Base-by-base conservation (phyloP, 1,139 yeast genomes). In the Debaryomycetaceae sp. region DNA sequence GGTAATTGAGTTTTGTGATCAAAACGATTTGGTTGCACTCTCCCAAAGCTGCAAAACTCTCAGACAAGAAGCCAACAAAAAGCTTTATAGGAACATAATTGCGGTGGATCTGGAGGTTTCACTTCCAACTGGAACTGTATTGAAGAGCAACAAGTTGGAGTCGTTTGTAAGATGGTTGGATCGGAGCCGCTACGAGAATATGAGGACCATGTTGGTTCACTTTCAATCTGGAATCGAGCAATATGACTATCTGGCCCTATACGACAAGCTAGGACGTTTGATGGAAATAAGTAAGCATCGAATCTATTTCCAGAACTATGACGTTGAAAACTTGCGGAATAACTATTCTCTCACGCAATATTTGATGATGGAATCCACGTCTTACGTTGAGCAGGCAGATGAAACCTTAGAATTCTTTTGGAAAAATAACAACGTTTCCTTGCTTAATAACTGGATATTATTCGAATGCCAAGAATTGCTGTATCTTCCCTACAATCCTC, bases 401-500 rank as follows among this genome's bases (percentile, higher is more conserved):
- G 50, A 42, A 33, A 30, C 35, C 13, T 37, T 33, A 6, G 39
- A 36, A 14, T 35, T 39, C 22, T 33, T 31, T 11, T 38, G 33
- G 5, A 33, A 40, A 30, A 47, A 40, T 38, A 35, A 18, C 28
- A 53, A 52, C 36, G 46, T 56, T 13, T 49, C 44, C 33, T 52
- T 54, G 35, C 48, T 59, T 36, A 45, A 38, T 17, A 58, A 58
- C 45, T 58, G 65, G 63, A 48, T 51, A 26, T 47, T 57, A 3
- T 49, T 53, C 31, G 55, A 54, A 38, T 45, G 51, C 28, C 39
- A 47, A 17, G 64, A 59, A 38, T 47, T 58, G 35, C 30, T 41
- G n/a, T 43, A 45, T 22, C 36, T 57, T 30, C 63, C 63, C 3
- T 43, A 34, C 32, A 56, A 59, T 35, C 40, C 35, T 17, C 47